phyloP scores from a whole-genome alignment of 2,329 filamentous ascomycete species.

The Cercospora nicotianae region DNA sequence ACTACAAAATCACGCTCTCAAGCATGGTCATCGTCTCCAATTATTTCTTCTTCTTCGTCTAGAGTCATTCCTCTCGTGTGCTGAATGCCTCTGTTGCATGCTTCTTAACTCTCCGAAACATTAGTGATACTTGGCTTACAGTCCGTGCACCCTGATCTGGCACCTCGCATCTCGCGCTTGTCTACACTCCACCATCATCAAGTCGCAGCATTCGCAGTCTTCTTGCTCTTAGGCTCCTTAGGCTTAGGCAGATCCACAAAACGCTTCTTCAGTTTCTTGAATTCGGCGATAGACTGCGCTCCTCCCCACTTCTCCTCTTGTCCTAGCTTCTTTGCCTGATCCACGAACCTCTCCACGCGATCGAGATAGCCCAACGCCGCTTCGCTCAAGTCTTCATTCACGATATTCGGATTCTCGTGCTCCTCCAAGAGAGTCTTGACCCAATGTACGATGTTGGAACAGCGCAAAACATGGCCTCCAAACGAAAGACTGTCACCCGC shows the following conservation, averaged over 20 bases:
- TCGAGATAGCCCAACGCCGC: conserved; percentile 36
- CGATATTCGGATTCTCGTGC: conserved; percentile 45
- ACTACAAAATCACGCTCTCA: not conserved
- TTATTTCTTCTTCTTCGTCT: not conserved
- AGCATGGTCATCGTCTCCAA: not conserved
- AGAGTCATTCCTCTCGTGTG: not conserved
- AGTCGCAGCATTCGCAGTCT: not conserved
- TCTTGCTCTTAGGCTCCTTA: conserved; percentile 5
- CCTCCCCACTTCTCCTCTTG: conserved; percentile 35
- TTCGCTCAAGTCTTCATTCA: conserved; percentile 48
- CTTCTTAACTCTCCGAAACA: not conserved
- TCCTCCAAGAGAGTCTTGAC: conserved; percentile 49
- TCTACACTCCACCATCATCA: not conserved
- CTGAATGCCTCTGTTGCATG: not conserved
- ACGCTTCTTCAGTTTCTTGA: conserved; percentile 33
- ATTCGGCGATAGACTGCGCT: conserved; percentile 30
- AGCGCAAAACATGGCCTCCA: conserved; percentile 37
- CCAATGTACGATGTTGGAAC: conserved; percentile 44
- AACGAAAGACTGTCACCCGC: conserved; percentile 38
- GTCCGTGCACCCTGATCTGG: conserved; percentile 12
- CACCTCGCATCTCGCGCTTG: not conserved
- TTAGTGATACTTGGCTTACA: conserved; percentile 3
- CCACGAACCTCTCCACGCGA: conserved; percentile 35
- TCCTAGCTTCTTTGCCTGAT: conserved; percentile 29
- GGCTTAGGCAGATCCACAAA: conserved; percentile 24